Evolutionary conservation across 164 flowering plant genomes (phyloP), one percentile per base, ranked within the genome.

Genomic region (Berberis vulgaris): DNA sequence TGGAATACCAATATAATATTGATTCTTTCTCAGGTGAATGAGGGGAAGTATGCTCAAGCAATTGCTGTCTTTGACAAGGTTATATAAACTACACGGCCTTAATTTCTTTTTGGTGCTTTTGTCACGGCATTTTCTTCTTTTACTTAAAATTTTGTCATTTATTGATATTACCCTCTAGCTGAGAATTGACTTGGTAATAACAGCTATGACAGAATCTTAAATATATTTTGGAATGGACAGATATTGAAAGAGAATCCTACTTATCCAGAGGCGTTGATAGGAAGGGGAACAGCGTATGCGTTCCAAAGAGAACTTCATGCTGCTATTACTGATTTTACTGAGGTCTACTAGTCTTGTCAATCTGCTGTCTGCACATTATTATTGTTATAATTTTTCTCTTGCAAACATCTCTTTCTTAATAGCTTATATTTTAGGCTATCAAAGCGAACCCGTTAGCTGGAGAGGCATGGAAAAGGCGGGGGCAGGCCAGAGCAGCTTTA

Each of bases 401-500:
- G 4, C n/a, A 10, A 52, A 52, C n/a, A 3, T 12, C 4, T 7
- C 4, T 0, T 3, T 52, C 54, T 9, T 52, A 4, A 52, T 52
- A 10, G 54, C 13, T 52, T 52, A 52, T 47, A 72, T 73, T 44
- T 63, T 60, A 93, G 98, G 97, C 98, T 47, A 81, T 94, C 54
- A 59, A 84, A 71, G 81, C 82, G 62, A 84, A 94, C 64, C 95
- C 96, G 67, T 79, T 78, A 49, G 94, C 96, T 70, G 86, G 88
- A 66, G 98, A 94, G 87, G 97, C 98, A 64, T 94, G 97, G 98
- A 94, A 90, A 67, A 84, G 98, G 42, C 80, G 98, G 66, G 98
- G 98, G 57, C 98, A 94, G 74, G 98, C 98, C 43, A 87, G 92
- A 57, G 98, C 97, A 79, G 97, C 98, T 62, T 74, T 94, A 60